Percentiles rank a stretch among this genome's conserved stretches.
Evolutionary conservation across 345 rosid genomes (phyloP).

Genomic region (Syzygium oleosum): DNA sequence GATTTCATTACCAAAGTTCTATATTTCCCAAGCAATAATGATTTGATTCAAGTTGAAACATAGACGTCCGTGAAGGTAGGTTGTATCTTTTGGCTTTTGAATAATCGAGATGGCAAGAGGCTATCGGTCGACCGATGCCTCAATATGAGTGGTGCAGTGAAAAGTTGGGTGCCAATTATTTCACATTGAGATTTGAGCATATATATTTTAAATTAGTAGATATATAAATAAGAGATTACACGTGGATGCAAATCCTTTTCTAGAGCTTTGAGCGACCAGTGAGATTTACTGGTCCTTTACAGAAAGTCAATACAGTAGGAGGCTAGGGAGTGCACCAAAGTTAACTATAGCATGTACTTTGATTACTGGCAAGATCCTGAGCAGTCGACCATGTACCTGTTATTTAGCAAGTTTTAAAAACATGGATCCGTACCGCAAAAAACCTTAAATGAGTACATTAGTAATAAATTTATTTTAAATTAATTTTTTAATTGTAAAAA

Average conservation of each 20-base stretch:
- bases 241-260: not conserved
- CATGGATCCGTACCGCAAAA: too few species aligned
- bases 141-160: not conserved
- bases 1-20: not conserved
- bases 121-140: not conserved
- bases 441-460: too few species aligned
- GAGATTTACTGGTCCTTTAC: not conserved
- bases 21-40: not conserved
- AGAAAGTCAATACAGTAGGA: not conserved
- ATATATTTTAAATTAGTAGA: not conserved
- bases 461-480: too few species aligned
- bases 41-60: not conserved
- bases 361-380: not conserved
- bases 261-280: not conserved
- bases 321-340: not conserved
- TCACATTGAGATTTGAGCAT: not conserved
- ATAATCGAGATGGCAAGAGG: not conserved
- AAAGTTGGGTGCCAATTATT: not conserved
- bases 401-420: not conserved
- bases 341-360: not conserved
- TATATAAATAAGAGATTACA: not conserved
- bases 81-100: not conserved
- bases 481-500: too few species aligned
- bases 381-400: not conserved
- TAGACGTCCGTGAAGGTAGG: not conserved